A percentile compares a stretch with the other conserved stretches of the same genome.
These are phyloP conservation scores for Candida hispaniensis DNA, from an alignment of 805 yeast species.

Conservation along the genomic window DNA sequence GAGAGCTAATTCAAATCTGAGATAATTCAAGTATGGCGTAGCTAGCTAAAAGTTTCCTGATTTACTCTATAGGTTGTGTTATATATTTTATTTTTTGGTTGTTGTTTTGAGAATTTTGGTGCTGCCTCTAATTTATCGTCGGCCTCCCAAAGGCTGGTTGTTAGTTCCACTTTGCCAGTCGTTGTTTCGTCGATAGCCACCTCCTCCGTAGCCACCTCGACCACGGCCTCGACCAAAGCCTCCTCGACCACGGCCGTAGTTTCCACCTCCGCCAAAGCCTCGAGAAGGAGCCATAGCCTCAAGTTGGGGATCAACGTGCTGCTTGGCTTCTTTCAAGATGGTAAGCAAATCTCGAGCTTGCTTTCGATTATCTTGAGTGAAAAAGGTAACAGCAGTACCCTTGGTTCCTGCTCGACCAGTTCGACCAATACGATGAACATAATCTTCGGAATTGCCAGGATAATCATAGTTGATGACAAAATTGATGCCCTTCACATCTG, in stretches of 20 bases:
- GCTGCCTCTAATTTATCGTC: conserved; percentile 28
- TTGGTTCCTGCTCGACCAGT: conserved; percentile 97
- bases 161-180: conserved; percentile 30
- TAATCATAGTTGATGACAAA: conserved; percentile 90
- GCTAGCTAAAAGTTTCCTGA: too few species aligned
- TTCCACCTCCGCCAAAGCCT: conserved; percentile 48
- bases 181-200: conserved; percentile 17
- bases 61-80: conserved; percentile 5
- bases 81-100: conserved; percentile 8
- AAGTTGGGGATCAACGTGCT: conserved; percentile 72
- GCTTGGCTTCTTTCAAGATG: conserved; percentile 92
- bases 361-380: conserved; percentile 77
- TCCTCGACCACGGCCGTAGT: conserved; percentile 37
- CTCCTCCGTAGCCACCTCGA: conserved; percentile 22
- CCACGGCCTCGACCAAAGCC: conserved; percentile 31
- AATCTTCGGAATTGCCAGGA: conserved; percentile 98
- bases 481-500: conserved; percentile 96
- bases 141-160: conserved; percentile 33
- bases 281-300: conserved; percentile 65
- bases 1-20: too few species aligned
- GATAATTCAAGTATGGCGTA: too few species aligned
- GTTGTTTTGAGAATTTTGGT: conserved; percentile 7
- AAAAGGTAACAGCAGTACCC: conserved; percentile 92
- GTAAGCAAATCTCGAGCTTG: conserved; percentile 84
- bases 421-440: conserved; percentile 98